Evolutionary conservation across 106 monocot species (phyloP).

Genomic region (Acorus calamus): DNA sequence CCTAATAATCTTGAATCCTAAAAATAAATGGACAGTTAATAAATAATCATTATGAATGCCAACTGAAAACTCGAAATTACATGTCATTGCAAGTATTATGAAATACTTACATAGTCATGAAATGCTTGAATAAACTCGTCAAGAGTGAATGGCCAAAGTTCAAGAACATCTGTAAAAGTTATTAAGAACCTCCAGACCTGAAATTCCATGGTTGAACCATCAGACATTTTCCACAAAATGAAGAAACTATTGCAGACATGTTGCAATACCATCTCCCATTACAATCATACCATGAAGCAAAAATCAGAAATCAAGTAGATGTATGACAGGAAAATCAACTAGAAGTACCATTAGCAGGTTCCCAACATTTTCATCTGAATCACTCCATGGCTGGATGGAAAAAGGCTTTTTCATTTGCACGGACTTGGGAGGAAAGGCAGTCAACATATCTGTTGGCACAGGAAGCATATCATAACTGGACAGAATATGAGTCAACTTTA

Average conservation of each 20-base stretch:
- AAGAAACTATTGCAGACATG: background rate
- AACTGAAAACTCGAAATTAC: too few species aligned
- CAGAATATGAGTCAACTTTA: too few species aligned
- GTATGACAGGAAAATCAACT: background rate
- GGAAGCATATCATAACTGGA: slow-evolving; percentile 2
- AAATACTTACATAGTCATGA: slow-evolving; percentile 84
- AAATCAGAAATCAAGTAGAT: too few species aligned
- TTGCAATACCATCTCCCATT: background rate
- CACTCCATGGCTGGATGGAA: slow-evolving; percentile 61
- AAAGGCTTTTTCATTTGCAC: slow-evolving; percentile 68
- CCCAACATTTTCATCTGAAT: slow-evolving; percentile 73
- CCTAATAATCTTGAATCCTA: too few species aligned
- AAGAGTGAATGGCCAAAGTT: slow-evolving; percentile 74
- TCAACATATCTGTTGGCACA: slow-evolving; percentile 48
- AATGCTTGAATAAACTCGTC: slow-evolving; percentile 92
- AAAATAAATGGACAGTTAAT: too few species aligned
- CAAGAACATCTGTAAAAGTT: slow-evolving; percentile 85
- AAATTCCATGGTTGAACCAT: slow-evolving; percentile 8
- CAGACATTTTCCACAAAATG: background rate
- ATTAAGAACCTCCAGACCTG: slow-evolving; percentile 96
- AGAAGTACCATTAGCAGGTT: slow-evolving; percentile 83
- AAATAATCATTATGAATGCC: too few species aligned
- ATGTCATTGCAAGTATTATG: too few species aligned
- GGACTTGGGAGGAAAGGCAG: slow-evolving; percentile 63
- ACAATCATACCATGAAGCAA: too few species aligned